phyloP scores from a whole-genome alignment of 2,329 filamentous ascomycete genomes.

The Aquanectria penicillioides region DNA sequence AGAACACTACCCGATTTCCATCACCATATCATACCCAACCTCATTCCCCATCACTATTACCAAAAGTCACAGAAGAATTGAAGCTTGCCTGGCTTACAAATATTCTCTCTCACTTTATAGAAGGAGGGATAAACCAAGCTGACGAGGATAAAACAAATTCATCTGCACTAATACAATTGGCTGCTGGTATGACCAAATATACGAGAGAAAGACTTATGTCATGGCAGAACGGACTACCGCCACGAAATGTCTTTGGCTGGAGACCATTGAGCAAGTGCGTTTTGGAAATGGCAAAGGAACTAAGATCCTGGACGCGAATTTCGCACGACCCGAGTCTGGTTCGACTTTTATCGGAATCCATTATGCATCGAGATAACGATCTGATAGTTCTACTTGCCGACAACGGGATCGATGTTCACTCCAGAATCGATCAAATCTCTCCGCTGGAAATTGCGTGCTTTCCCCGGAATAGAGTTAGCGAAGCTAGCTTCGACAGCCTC shows the following conservation, averaged over 20 bases:
- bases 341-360: neutral
- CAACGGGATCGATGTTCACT: neutral
- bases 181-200: too few species aligned
- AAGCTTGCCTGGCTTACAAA: too few species aligned
- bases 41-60: too few species aligned
- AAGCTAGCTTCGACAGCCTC: neutral
- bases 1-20: too few species aligned
- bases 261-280: neutral
- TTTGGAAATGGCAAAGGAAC: neutral
- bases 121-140: too few species aligned
- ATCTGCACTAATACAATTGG: too few species aligned
- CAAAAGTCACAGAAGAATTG: too few species aligned
- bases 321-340: neutral
- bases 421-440: neutral
- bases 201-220: too few species aligned
- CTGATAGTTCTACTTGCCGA: neutral
- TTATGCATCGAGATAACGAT: neutral
- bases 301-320: neutral
- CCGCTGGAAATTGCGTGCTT: conserved; percentile 11
- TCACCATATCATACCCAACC: too few species aligned
- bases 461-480: neutral
- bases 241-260: neutral
- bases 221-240: too few species aligned
- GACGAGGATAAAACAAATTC: too few species aligned
- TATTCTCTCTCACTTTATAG: too few species aligned